These are phyloP conservation scores for Fusarium begoniae DNA, from an alignment of 2,329 filamentous ascomycete species.

Conservation along the genomic window DNA sequence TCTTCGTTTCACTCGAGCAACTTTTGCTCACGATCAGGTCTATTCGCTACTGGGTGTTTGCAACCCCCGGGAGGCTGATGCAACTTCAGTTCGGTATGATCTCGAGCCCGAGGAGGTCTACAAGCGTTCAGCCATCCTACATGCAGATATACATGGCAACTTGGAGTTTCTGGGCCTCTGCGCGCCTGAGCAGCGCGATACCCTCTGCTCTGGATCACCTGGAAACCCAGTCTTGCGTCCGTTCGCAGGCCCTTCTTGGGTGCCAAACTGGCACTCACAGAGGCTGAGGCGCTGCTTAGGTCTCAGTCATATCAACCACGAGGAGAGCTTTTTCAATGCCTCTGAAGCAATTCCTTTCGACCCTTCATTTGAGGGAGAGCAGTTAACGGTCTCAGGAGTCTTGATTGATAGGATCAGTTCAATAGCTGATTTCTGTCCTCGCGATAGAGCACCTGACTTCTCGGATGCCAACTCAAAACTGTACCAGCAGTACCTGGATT, in stretches of 20 bases:
- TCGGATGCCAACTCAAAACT: background rate
- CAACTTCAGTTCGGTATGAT: background rate
- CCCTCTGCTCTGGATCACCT: background rate
- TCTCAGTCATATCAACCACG: background rate
- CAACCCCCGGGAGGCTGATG: background rate
- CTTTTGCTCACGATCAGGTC: background rate
- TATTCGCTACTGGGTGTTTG: background rate
- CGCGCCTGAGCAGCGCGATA: background rate
- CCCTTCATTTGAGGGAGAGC: background rate
- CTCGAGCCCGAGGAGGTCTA: background rate
- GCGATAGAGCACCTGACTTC: background rate
- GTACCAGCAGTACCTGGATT: background rate
- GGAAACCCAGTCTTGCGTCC: background rate
- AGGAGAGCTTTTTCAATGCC: background rate
- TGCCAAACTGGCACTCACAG: background rate
- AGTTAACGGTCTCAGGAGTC: background rate
- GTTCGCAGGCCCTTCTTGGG: background rate
- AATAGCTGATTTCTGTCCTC: background rate
- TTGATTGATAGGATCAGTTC: background rate
- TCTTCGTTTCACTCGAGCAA: background rate
- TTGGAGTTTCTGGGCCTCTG: background rate
- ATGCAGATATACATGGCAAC: background rate
- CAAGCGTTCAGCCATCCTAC: background rate
- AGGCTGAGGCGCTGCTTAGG: background rate
- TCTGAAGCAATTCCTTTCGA: background rate